Evolutionary conservation across 2,329 filamentous ascomycete species (phyloP).

Genomic region (Tolypocladium pustulatum): DNA sequence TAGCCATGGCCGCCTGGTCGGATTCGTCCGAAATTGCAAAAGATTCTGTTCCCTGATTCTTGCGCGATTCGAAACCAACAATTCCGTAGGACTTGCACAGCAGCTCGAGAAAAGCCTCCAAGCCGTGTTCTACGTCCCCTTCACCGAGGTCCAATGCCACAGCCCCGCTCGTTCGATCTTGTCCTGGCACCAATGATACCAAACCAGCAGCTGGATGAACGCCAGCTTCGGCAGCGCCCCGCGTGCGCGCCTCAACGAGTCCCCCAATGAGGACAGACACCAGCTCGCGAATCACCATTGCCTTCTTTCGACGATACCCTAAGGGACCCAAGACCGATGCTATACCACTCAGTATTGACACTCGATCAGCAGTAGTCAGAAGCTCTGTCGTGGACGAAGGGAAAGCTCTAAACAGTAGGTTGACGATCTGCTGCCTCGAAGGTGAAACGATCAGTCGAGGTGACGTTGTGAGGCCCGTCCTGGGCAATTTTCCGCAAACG

Average conservation of each 20-base stretch:
- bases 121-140: conserved; percentile 53
- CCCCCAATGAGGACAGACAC: conserved; percentile 74
- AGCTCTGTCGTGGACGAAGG: conserved; percentile 56
- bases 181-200: conserved; percentile 54
- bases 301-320: conserved; percentile 79
- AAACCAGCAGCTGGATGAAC: conserved; percentile 89
- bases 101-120: conserved; percentile 52
- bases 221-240: conserved; percentile 90
- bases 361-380: conserved; percentile 64
- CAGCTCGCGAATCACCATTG: conserved; percentile 78
- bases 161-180: conserved; percentile 37
- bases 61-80: conserved; percentile 35
- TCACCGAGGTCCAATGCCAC: conserved; percentile 51
- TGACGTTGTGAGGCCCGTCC: conserved; percentile 37
- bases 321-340: conserved; percentile 73
- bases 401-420: conserved; percentile 57
- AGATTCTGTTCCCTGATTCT: conserved; percentile 13
- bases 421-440: conserved; percentile 52
- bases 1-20: conserved; percentile 40
- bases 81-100: conserved; percentile 55
- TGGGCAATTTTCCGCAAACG: conserved; percentile 48
- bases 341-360: conserved; percentile 74
- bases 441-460: conserved; percentile 46
- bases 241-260: conserved; percentile 80
- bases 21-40: conserved; percentile 27